phyloP scores from a whole-genome alignment of 148 eudicot species.

The Suaeda aralocaspica region DNA sequence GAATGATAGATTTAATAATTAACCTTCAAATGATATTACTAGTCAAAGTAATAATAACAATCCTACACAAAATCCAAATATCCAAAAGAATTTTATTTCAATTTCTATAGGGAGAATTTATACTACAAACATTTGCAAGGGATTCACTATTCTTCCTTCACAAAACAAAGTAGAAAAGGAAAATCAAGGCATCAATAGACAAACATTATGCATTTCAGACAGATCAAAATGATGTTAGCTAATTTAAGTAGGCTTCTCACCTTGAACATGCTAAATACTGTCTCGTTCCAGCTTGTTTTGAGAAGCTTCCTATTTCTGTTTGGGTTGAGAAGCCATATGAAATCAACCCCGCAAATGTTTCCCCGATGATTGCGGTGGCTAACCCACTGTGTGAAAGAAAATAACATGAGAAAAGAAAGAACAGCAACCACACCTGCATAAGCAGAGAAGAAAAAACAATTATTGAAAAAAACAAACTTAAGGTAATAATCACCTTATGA shows the following conservation, averaged over 20 bases:
- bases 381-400: slow-evolving; percentile 63
- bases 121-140: neutral
- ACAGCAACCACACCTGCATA: neutral
- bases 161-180: neutral
- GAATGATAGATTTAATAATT: neutral
- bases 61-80: neutral
- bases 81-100: neutral
- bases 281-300: slow-evolving; percentile 88
- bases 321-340: slow-evolving; percentile 99
- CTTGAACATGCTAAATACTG: slow-evolving; percentile 95
- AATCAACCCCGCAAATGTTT: slow-evolving; percentile 94
- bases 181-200: neutral
- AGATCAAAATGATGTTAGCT: neutral
- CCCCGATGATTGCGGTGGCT: slow-evolving; percentile 98
- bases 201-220: neutral
- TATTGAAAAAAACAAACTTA: neutral
- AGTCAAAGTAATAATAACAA: neutral
- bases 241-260: slow-evolving; percentile 35
- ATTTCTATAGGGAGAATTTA: neutral
- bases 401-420: slow-evolving; percentile 14
- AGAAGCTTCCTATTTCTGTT: slow-evolving; percentile 74
- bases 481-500: slow-evolving; percentile 54
- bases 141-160: neutral
- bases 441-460: neutral
- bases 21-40: neutral